Base-by-base conservation (phyloP, 2,329 filamentous ascomycete genomes). In the Ambrosiella beaveri region DNA sequence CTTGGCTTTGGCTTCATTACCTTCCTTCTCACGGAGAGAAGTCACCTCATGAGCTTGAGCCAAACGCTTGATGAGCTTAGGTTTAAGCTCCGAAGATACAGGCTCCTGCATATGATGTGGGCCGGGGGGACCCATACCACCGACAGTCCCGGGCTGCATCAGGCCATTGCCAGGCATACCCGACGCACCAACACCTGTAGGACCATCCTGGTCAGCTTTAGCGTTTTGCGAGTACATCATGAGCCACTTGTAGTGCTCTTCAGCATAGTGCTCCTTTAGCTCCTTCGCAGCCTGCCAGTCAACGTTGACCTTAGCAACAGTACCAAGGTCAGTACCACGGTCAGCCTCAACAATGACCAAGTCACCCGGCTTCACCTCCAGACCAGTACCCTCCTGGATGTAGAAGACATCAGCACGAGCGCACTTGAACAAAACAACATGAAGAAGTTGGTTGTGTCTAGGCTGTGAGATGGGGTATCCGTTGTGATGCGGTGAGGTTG, bases 291-390 rank as follows among this genome's bases (percentile, higher is more conserved):
- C 81, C 63, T 89, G 84, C 78, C 89, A 89, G 62, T 88, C 86
- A 44, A 97, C 82, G 64, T 94, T 90, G 62, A 89, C 86, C 64
- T 86, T 82, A 56, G 88, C 86, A 36, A 98, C 91, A 35, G 91
- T 95, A 50, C 93, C 94, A 40, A 98, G 78, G 67, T 98, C 94
- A 19, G 89, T 95, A 51, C 93, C 93, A 62, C 93, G 88, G 69
- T 98, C 94, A 27, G 93, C 93, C 71, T 98, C 93, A 15, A 96
- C 90, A 64, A 98, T 97, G 61, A 98, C 94, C 56, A 97, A 76
- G 67, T 98, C 93, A 38, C 93, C 93, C 15, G 85, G 83, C 65
- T 90, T 93, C 57, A 97, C 86, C 17, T 86, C 86, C 38, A 98
- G 76, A 2, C 93, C 93, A 5, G 90, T 97, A 61, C 91, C 90